Conservation (phyloP, 768 basidiomycete genomes). For the Pleurotus citrinopileatus region DNA sequence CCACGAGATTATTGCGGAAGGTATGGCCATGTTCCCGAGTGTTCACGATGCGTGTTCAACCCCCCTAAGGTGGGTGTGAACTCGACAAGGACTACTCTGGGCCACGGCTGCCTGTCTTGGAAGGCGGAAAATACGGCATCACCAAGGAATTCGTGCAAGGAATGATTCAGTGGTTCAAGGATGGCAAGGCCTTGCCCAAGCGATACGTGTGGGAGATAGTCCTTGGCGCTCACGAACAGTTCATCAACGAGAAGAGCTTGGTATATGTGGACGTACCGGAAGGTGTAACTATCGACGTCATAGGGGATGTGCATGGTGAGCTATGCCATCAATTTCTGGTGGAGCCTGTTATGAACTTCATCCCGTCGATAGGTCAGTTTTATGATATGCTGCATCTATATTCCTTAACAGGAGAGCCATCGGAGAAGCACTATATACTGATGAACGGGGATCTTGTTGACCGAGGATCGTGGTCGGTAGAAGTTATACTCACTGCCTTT, state of each 20-base stretch:
- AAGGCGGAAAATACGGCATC: conserved; percentile 70
- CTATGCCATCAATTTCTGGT: conserved; percentile 10
- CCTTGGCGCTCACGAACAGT: conserved; percentile 75
- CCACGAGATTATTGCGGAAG: conserved; percentile 74
- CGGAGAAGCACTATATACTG: conserved; percentile 77
- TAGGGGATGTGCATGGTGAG: conserved; percentile 93
- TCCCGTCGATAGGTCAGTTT: conserved; percentile 69
- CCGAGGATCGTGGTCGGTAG: conserved; percentile 93
- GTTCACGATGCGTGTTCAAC: neutral
- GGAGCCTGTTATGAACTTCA: conserved; percentile 1
- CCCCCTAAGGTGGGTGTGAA: conserved; percentile 65
- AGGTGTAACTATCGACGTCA: conserved; percentile 85
- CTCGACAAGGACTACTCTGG: conserved; percentile 73
- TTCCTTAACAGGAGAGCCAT: conserved; percentile 82
- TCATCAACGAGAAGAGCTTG: conserved; percentile 77
- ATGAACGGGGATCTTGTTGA: conserved; percentile 98
- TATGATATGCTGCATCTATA: conserved; percentile 91
- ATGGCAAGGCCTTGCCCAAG: conserved; percentile 87
- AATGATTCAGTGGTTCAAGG: conserved; percentile 93
- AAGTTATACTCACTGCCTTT: conserved; percentile 90
- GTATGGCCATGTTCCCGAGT: conserved; percentile 28
- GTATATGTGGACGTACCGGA: conserved; percentile 74
- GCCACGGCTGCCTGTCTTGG: conserved; percentile 59
- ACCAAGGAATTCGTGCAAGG: conserved; percentile 74
- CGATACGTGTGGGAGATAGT: conserved; percentile 96